Evolutionary conservation across 2,329 filamentous ascomycete genomes (phyloP).

Genomic region (Talaromyces piceae): DNA sequence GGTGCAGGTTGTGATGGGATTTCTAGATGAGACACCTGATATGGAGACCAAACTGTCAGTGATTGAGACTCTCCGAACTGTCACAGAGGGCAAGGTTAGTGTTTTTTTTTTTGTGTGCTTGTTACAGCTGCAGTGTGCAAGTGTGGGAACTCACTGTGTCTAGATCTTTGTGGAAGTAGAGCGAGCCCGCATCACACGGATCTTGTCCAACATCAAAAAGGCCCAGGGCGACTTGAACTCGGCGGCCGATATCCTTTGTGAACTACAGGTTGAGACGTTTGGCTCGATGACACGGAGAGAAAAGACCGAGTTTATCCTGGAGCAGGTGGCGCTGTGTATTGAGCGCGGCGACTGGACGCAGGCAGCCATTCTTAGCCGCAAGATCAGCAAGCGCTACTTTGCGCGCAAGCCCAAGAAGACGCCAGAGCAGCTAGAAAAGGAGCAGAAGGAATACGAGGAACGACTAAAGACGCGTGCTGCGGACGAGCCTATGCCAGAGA

Average conservation of each 20-base stretch:
- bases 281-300: slow-evolving; percentile 95
- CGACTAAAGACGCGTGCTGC: slow-evolving; percentile 66
- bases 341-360: slow-evolving; percentile 95
- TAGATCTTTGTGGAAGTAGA: slow-evolving; percentile 98
- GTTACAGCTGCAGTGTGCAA: background rate
- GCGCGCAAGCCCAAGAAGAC: slow-evolving; percentile 86
- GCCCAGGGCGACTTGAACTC: slow-evolving; percentile 84
- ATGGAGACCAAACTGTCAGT: slow-evolving; percentile 83
- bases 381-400: slow-evolving; percentile 94
- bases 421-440: slow-evolving; percentile 80
- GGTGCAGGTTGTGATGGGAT: slow-evolving; percentile 93
- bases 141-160: slow-evolving; percentile 9
- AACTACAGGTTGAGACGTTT: slow-evolving; percentile 97
- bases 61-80: slow-evolving; percentile 90
- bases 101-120: too few species aligned
- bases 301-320: slow-evolving; percentile 97
- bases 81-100: slow-evolving; percentile 86
- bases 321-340: slow-evolving; percentile 91
- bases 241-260: slow-evolving; percentile 87
- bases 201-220: slow-evolving; percentile 96
- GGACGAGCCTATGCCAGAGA: slow-evolving; percentile 67
- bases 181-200: slow-evolving; percentile 87
- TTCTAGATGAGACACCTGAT: slow-evolving; percentile 78
- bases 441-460: slow-evolving; percentile 75
- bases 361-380: slow-evolving; percentile 84